These are phyloP conservation scores for Apiotrichum sp. DNA, from an alignment of 1,284 basidiomycete genomes.

Conservation along the genomic window DNA sequence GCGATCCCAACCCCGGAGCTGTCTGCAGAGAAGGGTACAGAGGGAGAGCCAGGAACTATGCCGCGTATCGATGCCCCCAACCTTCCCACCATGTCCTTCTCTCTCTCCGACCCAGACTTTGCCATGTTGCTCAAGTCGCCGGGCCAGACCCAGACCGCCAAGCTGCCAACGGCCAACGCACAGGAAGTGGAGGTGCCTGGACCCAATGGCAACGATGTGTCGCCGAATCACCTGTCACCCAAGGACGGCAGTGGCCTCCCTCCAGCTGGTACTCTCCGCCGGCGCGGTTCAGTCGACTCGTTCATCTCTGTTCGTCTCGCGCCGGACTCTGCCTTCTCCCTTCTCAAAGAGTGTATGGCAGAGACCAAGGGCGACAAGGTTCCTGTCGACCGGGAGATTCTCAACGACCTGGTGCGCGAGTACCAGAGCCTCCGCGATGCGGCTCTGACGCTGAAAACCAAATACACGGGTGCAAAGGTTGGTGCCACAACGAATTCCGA, in stretches of 20 bases:
- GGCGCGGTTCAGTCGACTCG: conserved; percentile 39
- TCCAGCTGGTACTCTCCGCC: conserved; percentile 19
- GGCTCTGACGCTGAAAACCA: conserved; percentile 62
- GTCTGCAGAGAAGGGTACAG: background rate
- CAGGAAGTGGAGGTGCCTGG: background rate
- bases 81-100: conserved; percentile 45
- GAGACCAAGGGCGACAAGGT: conserved; percentile 63
- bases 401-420: conserved; percentile 65
- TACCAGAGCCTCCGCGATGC: conserved; percentile 64
- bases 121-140: conserved; percentile 42
- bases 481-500: conserved; percentile 26
- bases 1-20: background rate
- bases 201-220: conserved; percentile 5
- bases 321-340: conserved; percentile 26
- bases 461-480: conserved; percentile 82
- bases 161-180: background rate
- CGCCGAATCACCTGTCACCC: conserved; percentile 23
- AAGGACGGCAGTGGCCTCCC: conserved; percentile 20
- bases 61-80: conserved; percentile 41
- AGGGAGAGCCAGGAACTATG: background rate
- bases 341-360: conserved; percentile 50
- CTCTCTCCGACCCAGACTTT: conserved; percentile 47
- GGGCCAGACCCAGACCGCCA: conserved; percentile 11
- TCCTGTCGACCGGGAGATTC: conserved; percentile 65
- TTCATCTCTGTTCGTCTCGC: conserved; percentile 29